Base-by-base conservation (phyloP, 2,329 filamentous ascomycete species). In the Colletotrichum sp. region DNA sequence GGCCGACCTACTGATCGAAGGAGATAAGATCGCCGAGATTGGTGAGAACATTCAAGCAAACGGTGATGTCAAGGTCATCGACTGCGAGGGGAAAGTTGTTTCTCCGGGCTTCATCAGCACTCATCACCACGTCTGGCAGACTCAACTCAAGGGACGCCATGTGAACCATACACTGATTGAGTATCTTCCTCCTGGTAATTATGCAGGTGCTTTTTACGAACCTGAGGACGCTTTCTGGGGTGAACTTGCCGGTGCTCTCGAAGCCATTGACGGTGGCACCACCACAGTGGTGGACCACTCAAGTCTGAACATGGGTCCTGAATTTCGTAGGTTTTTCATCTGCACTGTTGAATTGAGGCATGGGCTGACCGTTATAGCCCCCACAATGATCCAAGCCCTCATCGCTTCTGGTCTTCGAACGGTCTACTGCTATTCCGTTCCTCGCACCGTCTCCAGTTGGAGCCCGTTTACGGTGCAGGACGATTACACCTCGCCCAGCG, bases 61-160 rank as follows among this genome's bases (percentile, higher is more conserved):
- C 72, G 79, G 81, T 21, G 79, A 80, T 2, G 32, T 63, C 1
- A 76, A 81, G 32, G 75, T 88, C 5, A 81, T 89, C 30, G 85
- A 89, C 76, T 87, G 85, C 64, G 79, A 80, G 0, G 81, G 79
- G 77, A 86, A 85, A 75, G 82, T 87, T 26, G 78, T 87, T 49
- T 85, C 82, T 3, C 85, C 86, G 0, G 86, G 86, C 3, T 87
- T 88, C 78, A 80, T 88, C 63, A 85, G 87, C 77, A 86, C 86
- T 2, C 86, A 87, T 66, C 83, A 86, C 60, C 87, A 89, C 79
- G 78, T 87, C 9, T 89, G 87, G 87, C 86, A 88, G 77, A 80
- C 81, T n/a, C 78, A 79, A 49, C 77, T 82, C 55, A 84, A 84
- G 69, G 80, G 78, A 39, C 59, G 69, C 16, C 78, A 80, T 69